phyloP scores from a whole-genome alignment of 1,139 yeast species.

The Nakaseomyces bracarensis region DNA sequence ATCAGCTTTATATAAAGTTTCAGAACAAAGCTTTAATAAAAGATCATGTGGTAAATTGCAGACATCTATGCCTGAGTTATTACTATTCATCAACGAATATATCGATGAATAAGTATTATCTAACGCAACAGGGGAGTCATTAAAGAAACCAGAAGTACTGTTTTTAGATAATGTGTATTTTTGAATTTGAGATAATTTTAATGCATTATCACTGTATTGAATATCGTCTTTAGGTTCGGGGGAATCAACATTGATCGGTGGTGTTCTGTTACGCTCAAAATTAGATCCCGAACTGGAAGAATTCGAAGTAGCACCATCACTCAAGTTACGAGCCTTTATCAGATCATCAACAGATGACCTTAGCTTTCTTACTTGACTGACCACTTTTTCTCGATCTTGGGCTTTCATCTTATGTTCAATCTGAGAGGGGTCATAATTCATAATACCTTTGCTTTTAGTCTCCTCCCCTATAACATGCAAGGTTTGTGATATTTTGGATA shows the following conservation, averaged over 20 bases:
- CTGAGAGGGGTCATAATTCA: conserved; percentile 23
- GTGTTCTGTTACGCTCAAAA: not conserved
- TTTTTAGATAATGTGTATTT: conserved; percentile 27
- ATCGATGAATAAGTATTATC: conserved; percentile 36
- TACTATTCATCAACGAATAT: conserved; percentile 56
- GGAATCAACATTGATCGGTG: not conserved
- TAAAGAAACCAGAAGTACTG: conserved; percentile 25
- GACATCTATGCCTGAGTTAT: conserved; percentile 60
- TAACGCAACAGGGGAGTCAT: conserved; percentile 34
- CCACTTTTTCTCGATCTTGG: conserved; percentile 22
- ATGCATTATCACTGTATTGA: not conserved
- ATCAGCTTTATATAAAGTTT: conserved; percentile 53
- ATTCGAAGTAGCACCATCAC: not conserved
- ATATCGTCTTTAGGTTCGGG: conserved; percentile 2
- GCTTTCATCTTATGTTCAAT: conserved; percentile 22
- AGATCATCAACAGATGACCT: not conserved
- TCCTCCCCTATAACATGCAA: conserved; percentile 31
- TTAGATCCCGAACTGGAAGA: not conserved
- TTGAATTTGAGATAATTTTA: conserved; percentile 16
- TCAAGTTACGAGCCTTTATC: conserved; percentile 5
- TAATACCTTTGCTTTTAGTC: conserved; percentile 30
- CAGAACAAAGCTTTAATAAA: conserved; percentile 54
- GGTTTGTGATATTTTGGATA: conserved; percentile 30
- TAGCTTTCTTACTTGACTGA: conserved; percentile 8
- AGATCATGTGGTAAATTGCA: conserved; percentile 57